These are phyloP conservation scores for Tephrocybe rancida DNA, from an alignment of 768 basidiomycete genomes.

Conservation along the genomic window DNA sequence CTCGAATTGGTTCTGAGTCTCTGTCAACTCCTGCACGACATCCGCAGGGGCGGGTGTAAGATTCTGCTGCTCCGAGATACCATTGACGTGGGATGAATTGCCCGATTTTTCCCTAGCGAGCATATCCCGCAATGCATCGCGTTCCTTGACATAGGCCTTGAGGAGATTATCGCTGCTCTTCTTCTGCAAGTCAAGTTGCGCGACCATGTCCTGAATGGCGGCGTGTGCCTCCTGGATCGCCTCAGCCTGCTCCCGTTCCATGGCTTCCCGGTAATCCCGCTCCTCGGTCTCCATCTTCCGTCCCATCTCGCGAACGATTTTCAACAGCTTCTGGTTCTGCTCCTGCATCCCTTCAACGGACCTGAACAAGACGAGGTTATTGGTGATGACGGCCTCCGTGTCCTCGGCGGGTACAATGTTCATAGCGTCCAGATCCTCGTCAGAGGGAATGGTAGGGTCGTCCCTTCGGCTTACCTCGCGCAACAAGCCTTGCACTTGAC, in stretches of 20 bases:
- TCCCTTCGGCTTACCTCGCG: conserved; percentile 82
- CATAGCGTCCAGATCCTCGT: conserved; percentile 56
- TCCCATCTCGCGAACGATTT: conserved; percentile 82
- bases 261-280: conserved; percentile 66
- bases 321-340: conserved; percentile 89
- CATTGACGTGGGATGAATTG: conserved; percentile 16
- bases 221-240: conserved; percentile 89
- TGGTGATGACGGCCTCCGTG: conserved; percentile 83
- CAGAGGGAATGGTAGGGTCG: conserved; percentile 79
- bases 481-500: conserved; percentile 79
- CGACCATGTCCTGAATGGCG: conserved; percentile 76
- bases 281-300: conserved; percentile 86
- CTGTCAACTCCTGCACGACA: conserved; percentile 61
- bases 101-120: conserved; percentile 51
- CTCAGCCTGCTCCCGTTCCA: conserved; percentile 75
- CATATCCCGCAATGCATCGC: conserved; percentile 82
- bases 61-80: conserved; percentile 19
- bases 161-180: conserved; percentile 69
- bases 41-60: conserved; percentile 30
- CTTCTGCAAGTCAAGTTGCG: conserved; percentile 80
- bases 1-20: conserved; percentile 81
- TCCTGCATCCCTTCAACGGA: conserved; percentile 81
- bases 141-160: conserved; percentile 83
- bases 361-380: conserved; percentile 85
- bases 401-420: conserved; percentile 47